These are phyloP conservation scores for Taphrina flavorubra DNA, from an alignment of 1,139 yeast genomes.

Conservation along the genomic window DNA sequence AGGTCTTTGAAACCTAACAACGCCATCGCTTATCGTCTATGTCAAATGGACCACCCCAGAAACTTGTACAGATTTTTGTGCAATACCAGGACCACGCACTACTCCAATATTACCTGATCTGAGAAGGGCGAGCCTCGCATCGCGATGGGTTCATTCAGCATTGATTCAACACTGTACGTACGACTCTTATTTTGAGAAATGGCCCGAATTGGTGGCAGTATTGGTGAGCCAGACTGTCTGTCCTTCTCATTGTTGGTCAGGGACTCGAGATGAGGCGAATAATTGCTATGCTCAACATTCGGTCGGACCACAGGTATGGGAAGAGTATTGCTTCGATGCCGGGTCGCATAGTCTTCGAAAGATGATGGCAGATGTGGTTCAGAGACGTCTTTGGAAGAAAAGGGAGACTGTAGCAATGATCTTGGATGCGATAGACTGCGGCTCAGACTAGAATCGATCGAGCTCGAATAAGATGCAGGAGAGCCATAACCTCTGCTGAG, in stretches of 20 bases:
- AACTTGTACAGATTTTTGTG: too few relatives aligned
- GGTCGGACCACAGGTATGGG: background rate
- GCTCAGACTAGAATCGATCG: background rate
- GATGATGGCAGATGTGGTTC: background rate
- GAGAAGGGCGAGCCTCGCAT: conserved; percentile 8
- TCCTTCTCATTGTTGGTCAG: background rate
- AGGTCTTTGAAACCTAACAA: too few relatives aligned
- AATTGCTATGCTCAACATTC: background rate
- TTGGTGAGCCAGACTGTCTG: conserved; percentile 6
- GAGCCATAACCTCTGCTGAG: conserved; percentile 1
- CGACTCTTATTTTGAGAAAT: background rate
- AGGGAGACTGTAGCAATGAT: conserved; percentile 37
- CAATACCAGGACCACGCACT: too few relatives aligned
- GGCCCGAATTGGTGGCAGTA: conserved; percentile 19
- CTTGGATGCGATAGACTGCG: conserved; percentile 21
- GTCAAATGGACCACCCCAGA: too few relatives aligned
- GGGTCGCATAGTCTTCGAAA: conserved; percentile 13
- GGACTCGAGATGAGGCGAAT: background rate
- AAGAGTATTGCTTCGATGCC: conserved; percentile 12
- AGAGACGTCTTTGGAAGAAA: conserved; percentile 9
- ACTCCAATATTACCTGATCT: conserved; percentile 16
- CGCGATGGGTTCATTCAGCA: conserved; percentile 16
- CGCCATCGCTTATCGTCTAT: too few relatives aligned
- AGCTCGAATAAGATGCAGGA: conserved; percentile 12
- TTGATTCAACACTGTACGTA: conserved; percentile 24